These are phyloP conservation scores for Brettanomyces bruxellensis DNA, from an alignment of 805 yeast genomes.

Conservation along the genomic window DNA sequence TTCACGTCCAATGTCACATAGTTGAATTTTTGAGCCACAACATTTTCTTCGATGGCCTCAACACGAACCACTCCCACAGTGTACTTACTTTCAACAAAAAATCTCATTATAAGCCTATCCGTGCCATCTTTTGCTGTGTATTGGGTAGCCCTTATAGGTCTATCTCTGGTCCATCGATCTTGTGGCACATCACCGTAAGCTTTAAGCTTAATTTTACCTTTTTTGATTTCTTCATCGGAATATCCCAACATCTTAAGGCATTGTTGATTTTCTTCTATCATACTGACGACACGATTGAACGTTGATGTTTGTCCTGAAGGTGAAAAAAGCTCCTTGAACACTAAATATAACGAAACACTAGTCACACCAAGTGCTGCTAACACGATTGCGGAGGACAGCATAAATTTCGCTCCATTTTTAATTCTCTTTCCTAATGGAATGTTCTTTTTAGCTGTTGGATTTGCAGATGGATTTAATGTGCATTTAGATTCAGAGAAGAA, in stretches of 20 bases:
- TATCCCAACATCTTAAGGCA: slow-evolving; percentile 48
- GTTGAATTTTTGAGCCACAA: slow-evolving; percentile 58
- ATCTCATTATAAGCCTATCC: slow-evolving; percentile 76
- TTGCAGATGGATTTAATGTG: too few relatives aligned
- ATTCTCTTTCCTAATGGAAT: slow-evolving; percentile 14
- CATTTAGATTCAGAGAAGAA: too few relatives aligned
- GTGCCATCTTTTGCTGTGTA: slow-evolving; percentile 61
- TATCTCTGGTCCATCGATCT: slow-evolving; percentile 80
- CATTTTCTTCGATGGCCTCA: slow-evolving; percentile 68
- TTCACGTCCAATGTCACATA: slow-evolving; percentile 72
- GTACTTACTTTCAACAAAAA: slow-evolving; percentile 68
- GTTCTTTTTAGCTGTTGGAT: neutral
- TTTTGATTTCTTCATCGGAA: slow-evolving; percentile 31
- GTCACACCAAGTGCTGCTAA: slow-evolving; percentile 64
- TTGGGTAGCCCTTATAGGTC: slow-evolving; percentile 71
- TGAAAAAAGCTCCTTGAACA: slow-evolving; percentile 70
- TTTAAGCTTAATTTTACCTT: slow-evolving; percentile 44
- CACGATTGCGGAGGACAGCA: slow-evolving; percentile 52
- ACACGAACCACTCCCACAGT: slow-evolving; percentile 64
- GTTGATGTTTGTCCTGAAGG: slow-evolving; percentile 91
- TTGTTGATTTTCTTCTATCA: slow-evolving; percentile 58
- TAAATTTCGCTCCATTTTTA: slow-evolving; percentile 51
- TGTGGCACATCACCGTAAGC: slow-evolving; percentile 70
- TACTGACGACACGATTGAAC: slow-evolving; percentile 75
- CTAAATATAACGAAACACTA: slow-evolving; percentile 58